phyloP scores from a whole-genome alignment of 768 basidiomycete genomes.

The Mycena indigotica region DNA sequence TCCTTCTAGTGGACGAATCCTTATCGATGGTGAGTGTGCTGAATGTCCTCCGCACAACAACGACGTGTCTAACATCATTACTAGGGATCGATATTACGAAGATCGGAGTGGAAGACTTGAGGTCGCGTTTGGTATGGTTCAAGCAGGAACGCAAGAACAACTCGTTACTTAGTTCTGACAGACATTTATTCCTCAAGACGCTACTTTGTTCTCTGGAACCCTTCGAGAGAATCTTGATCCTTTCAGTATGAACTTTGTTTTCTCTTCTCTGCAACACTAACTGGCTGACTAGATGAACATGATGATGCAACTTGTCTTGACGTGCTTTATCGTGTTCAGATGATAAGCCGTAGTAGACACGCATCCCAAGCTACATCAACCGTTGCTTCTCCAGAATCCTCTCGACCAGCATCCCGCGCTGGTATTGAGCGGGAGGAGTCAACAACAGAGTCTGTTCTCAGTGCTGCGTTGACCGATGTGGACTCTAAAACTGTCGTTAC shows the following conservation, averaged over 20 bases:
- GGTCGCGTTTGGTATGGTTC: constrained; percentile 16
- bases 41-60: too few species aligned
- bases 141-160: background rate
- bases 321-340: constrained; percentile 78
- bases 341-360: constrained; percentile 51
- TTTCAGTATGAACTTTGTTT: background rate
- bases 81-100: constrained; percentile 55
- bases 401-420: constrained; percentile 45
- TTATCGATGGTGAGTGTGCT: constrained; percentile 54
- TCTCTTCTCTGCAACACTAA: background rate
- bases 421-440: constrained; percentile 40
- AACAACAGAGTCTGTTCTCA: constrained; percentile 16
- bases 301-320: constrained; percentile 80
- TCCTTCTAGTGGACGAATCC: constrained; percentile 56
- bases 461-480: constrained; percentile 45
- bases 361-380: background rate
- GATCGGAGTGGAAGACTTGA: constrained; percentile 54
- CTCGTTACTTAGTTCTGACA: constrained; percentile 11
- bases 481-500: constrained; percentile 61
- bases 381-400: constrained; percentile 47
- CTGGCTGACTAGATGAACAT: constrained; percentile 57
- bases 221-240: constrained; percentile 25
- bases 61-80: background rate
- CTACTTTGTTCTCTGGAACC: constrained; percentile 65
- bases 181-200: constrained; percentile 62